phyloP scores from a whole-genome alignment of 2,329 filamentous ascomycete species.

The Penicillium olsonii region DNA sequence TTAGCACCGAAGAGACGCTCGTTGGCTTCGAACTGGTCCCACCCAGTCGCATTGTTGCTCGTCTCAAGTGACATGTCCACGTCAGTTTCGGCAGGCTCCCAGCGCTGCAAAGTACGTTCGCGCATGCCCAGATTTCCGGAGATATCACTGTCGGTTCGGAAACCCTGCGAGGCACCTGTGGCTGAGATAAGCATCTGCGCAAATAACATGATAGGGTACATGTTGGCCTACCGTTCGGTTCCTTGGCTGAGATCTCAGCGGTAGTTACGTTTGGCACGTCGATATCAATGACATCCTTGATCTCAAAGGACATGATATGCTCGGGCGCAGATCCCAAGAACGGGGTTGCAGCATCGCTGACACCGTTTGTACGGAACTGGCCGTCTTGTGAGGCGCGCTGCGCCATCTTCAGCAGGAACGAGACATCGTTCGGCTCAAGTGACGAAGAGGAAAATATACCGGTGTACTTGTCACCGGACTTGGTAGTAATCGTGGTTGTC shows the following conservation, averaged over 20 bases:
- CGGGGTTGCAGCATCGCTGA: slow-evolving; percentile 39
- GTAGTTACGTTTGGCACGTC: slow-evolving; percentile 55
- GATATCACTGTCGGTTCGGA: slow-evolving; percentile 87
- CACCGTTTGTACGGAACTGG: slow-evolving; percentile 43
- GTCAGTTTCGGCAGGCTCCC: slow-evolving; percentile 69
- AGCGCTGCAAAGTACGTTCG: slow-evolving; percentile 77
- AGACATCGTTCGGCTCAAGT: slow-evolving; percentile 54
- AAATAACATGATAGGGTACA: not conserved
- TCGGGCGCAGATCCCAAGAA: slow-evolving; percentile 48
- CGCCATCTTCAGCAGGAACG: slow-evolving; percentile 67
- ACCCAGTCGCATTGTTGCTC: slow-evolving; percentile 52
- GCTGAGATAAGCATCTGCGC: slow-evolving; percentile 1
- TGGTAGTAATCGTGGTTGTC: slow-evolving; percentile 57
- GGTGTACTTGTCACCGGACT: slow-evolving; percentile 61
- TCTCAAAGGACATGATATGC: slow-evolving; percentile 61
- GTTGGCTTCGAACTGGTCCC: slow-evolving; percentile 95
- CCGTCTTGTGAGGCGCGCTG: slow-evolving; percentile 50
- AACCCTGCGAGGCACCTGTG: slow-evolving; percentile 64
- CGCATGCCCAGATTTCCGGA: slow-evolving; percentile 69
- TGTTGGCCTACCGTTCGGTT: slow-evolving; percentile 57
- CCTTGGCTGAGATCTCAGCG: slow-evolving; percentile 52
- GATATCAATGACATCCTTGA: slow-evolving; percentile 62
- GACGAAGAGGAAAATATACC: slow-evolving; percentile 62
- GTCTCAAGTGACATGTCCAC: slow-evolving; percentile 73
- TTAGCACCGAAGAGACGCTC: slow-evolving; percentile 83